Conservation (phyloP, 202 grass and related monocot genomes). For the Sporobolus alterniflorus region DNA sequence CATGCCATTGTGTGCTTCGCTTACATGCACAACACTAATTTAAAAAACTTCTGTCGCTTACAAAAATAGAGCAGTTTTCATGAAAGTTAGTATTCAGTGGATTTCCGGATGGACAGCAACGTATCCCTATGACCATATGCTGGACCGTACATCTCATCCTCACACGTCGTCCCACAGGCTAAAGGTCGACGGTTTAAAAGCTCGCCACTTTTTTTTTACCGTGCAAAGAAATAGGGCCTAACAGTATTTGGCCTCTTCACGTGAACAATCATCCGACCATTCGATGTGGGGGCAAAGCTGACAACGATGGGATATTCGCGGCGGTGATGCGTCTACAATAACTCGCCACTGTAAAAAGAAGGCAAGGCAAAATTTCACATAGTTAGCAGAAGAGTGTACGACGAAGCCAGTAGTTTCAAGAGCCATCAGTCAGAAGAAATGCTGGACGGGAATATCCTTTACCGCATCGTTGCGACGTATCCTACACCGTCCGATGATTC, state of each 20-base stretch:
- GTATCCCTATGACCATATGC: not conserved
- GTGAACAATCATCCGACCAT: not conserved
- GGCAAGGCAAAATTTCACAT: not conserved
- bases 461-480: not conserved
- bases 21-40: no score
- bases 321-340: not conserved
- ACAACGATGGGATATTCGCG: not conserved
- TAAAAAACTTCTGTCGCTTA: no score
- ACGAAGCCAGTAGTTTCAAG: not conserved
- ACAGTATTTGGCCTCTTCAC: conserved; percentile 9
- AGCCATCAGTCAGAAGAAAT: not conserved
- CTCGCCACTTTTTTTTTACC: not conserved
- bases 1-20: not conserved
- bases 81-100: no score
- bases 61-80: no score
- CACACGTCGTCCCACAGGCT: not conserved
- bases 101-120: not conserved
- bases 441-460: not conserved
- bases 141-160: not conserved
- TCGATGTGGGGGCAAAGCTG: not conserved
- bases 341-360: not conserved
- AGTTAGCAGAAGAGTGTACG: not conserved
- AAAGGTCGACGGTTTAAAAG: not conserved
- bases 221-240: not conserved
- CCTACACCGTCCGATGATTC: not conserved